Evolutionary conservation across 106 monocot species (phyloP), one percentile per base, ranked within the genome.

Genomic region (Platanthera zijinensis): DNA sequence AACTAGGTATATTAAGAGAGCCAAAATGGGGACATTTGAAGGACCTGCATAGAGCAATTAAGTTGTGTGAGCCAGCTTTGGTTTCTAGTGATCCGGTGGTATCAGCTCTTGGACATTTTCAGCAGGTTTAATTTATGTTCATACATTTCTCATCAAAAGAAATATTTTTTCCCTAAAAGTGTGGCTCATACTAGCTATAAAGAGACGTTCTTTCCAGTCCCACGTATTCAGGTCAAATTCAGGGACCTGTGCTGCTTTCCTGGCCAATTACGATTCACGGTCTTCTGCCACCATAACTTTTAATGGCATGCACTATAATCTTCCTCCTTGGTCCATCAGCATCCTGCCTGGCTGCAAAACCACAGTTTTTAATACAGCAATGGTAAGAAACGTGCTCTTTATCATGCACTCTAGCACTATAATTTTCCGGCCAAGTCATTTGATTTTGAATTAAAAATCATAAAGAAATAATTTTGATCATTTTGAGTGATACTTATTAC

Each of bases 11-110:
- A 19, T 30, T 81, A 56, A 92, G 95, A 72, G 80, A 92, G 52
- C 95, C 92, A 28, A 95, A 95, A 80, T 95, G 92, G 95, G 95
- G 92, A 15, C 95, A 95, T 84, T 80, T 95, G 85, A 90, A 83
- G 78, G 95, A 95, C 77, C 75, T 95, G 17, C 95, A 95, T 75
- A 92, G 80, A 85, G 87, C 88, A 56, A 92, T 95, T 74, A 95
- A 95, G 74, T 64, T 84, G 21, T 87, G 87, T 73, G 95, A 92
- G 76, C 83, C 87, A 63, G 84, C 86, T 18, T 78, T 95, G 71
- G 70, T 95, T 71, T 83, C 86, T 61, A 81, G 84, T 28, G 90
- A 92, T 84, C 95, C 92, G 8, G 76, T 72, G 14, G 84, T 86
- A 22, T 68, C 82, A 32, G 71, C 82, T 69, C 69, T 94, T 49